Base-by-base conservation (phyloP, 2,329 filamentous ascomycete genomes). In the Ophiostoma quercus region DNA sequence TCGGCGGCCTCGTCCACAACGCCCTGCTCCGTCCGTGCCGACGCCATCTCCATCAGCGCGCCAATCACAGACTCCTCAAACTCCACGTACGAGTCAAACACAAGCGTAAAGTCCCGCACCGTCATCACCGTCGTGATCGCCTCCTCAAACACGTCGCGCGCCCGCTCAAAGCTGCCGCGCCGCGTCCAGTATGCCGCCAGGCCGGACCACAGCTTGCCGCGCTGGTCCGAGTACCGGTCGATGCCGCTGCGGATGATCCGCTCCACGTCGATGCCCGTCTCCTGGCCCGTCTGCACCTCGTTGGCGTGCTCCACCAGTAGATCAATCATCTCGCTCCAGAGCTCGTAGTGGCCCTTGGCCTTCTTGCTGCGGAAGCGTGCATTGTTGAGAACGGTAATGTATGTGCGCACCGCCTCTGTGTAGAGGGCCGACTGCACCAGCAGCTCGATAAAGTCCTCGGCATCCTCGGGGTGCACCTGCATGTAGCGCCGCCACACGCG, bases 111-210 rank as follows among this genome's bases (percentile, higher is more conserved):
- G 80, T 99, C 95, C 70, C 95, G 90, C 63, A 99, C 94, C 1
- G 95, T 99, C 94, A 98, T 98, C 73, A 97, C 96, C 1, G 94
- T 98, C 12, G 92, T 97, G 74, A 98, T 92, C 63, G 92, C 96
- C 79, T 98, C 94, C 79, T 99, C 95, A 74, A 97, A 98, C 3
- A 96, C 85, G 78, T 99, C 95, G 73, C 96, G 85, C 16, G 95
- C 94, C 72, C 90, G 90, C 80, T 98, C 96, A 76, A 97, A 98
- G 76, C 91, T 93, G 63, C 94, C 94, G 77, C 89, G 89, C 71
- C 92, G 92, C 77, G 96, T 96, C 92, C 94, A 98, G 80, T 98
- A 99, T 3, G 94, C 95, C 62, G 95, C 95, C 68, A 99, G 81
- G 11, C 94, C 94, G 67, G 92, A 92, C 94, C 95, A 99, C 25